Percentiles rank a stretch among this genome's conserved stretches.
Conservation (phyloP, 805 yeast genomes). For the Hanseniaspora mollemarum region DNA sequence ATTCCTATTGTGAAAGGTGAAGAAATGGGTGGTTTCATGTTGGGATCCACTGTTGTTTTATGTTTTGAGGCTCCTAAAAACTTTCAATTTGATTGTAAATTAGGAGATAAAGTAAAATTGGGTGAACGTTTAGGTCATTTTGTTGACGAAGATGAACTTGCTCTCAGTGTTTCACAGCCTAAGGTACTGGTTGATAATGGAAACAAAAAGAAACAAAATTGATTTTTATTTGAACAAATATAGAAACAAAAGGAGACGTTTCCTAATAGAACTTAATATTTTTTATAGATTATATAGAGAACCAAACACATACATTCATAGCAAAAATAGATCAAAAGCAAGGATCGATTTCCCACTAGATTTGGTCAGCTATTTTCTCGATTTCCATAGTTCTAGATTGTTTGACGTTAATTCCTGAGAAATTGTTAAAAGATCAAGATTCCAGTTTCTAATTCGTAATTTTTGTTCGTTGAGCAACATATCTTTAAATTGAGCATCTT, state of each 20-base stretch:
- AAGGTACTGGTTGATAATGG: neutral
- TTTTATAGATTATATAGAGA: neutral
- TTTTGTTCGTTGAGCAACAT: neutral
- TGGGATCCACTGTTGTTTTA: constrained; percentile 93
- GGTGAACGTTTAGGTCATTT: constrained; percentile 64
- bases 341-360: no score
- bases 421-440: neutral
- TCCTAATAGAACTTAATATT: no score
- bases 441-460: neutral
- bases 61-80: constrained; percentile 89
- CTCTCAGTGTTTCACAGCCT: neutral
- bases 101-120: constrained; percentile 71
- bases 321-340: no score
- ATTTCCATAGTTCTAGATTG: neutral
- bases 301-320: no score
- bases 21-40: constrained; percentile 92
- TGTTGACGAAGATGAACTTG: neutral
- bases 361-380: neutral
- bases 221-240: neutral
- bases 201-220: constrained; percentile 3
- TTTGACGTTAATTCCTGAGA: neutral
- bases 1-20: constrained; percentile 81
- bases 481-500: constrained; percentile 15
- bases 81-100: constrained; percentile 56
- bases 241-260: no score